phyloP scores from a whole-genome alignment of 1,284 basidiomycete genomes.

The Ganoderma multipileum region DNA sequence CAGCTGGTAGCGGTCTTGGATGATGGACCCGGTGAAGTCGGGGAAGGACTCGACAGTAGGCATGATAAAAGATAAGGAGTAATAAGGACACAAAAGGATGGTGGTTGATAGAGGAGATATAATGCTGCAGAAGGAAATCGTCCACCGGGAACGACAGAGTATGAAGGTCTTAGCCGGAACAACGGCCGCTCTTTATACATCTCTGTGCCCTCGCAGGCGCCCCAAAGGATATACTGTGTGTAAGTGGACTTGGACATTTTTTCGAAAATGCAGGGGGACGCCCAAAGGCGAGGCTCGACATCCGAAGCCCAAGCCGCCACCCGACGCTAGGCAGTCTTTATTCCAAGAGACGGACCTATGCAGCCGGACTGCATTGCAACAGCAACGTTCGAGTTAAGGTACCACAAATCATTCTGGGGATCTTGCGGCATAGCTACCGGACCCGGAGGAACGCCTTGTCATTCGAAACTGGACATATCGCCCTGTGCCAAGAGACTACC shows the following conservation, averaged over 20 bases:
- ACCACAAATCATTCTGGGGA: no score
- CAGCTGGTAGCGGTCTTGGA: constrained; percentile 21
- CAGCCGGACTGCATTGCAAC: background rate
- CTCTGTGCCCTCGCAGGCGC: background rate
- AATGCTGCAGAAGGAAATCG: background rate
- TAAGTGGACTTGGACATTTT: background rate
- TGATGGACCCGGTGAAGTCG: constrained; percentile 23
- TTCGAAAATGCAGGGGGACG: background rate
- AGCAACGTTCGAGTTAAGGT: background rate
- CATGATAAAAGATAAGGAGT: background rate
- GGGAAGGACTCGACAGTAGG: constrained; percentile 19
- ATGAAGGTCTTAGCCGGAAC: background rate
- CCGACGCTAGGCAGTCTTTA: no score
- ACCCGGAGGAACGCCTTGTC: no score
- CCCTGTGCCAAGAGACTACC: no score
- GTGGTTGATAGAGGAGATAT: background rate
- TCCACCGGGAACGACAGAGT: constrained; percentile 3
- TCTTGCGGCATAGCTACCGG: background rate
- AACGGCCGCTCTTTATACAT: background rate
- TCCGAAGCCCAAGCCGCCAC: background rate
- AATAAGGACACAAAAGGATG: background rate
- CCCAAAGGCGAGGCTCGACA: background rate
- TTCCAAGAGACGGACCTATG: no score
- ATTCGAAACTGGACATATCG: no score
- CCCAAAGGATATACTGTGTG: background rate